Conservation (phyloP, 371 early-diverging fungal genomes). For the Catenaria anguillulae region DNA sequence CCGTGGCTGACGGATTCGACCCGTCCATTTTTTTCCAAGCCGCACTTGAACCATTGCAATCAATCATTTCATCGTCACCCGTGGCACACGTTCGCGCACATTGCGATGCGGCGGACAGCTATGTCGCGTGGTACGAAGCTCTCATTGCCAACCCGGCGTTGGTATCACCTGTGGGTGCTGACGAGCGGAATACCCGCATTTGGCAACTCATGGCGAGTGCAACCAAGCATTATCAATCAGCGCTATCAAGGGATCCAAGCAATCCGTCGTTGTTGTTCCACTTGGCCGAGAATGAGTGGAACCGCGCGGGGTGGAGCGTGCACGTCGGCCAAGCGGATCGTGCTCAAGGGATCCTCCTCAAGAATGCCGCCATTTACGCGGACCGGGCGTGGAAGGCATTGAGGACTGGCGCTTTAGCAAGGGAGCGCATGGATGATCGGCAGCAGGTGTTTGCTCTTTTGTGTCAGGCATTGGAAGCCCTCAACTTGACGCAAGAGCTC, state of each 20-base stretch:
- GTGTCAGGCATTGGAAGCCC: neutral
- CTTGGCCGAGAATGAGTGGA: neutral
- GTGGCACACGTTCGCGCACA: too few relatives aligned
- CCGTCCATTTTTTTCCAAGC: too few relatives aligned
- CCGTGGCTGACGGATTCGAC: too few relatives aligned
- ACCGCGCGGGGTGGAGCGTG: neutral
- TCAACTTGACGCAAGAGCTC: neutral
- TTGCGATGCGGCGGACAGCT: neutral
- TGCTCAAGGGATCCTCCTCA: constrained; percentile 11
- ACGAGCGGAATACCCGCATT: too few relatives aligned
- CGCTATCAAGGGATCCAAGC: neutral
- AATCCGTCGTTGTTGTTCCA: neutral
- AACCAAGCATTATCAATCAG: neutral
- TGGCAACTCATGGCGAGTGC: neutral
- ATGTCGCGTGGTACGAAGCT: neutral
- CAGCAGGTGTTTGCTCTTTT: neutral
- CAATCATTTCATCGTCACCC: too few relatives aligned
- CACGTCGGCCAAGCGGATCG: neutral
- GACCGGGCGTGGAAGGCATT: too few relatives aligned
- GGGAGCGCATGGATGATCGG: neutral
- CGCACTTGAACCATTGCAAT: too few relatives aligned
- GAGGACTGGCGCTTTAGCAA: neutral
- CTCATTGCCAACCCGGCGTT: too few relatives aligned
- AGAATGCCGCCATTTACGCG: constrained; percentile 2
- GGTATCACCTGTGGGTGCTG: neutral